Evolutionary conservation across 2,329 filamentous ascomycete genomes (phyloP).

Genomic region (Hymenotorrendiella dingleyae): DNA sequence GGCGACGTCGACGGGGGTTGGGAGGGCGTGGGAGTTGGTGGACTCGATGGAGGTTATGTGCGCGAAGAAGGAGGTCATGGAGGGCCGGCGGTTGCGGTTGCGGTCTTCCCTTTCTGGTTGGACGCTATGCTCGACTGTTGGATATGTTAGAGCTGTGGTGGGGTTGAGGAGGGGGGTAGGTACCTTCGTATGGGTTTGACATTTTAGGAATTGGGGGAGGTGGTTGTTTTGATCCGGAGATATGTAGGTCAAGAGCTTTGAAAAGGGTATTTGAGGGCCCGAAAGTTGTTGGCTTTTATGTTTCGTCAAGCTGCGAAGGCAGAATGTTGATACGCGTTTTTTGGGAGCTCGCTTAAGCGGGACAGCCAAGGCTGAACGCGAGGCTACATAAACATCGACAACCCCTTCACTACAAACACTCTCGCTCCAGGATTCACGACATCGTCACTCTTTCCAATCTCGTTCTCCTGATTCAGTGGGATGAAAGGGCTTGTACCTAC

Average conservation of each 20-base stretch:
- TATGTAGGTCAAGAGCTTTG: not conserved
- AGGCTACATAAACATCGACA: not conserved
- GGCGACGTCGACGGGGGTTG: slow-evolving; percentile 53
- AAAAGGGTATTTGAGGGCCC: not conserved
- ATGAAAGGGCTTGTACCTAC: no score
- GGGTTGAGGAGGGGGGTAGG: slow-evolving; percentile 6
- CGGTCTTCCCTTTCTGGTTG: slow-evolving; percentile 29
- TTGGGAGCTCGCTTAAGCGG: not conserved
- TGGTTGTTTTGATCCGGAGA: no score
- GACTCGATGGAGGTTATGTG: slow-evolving; percentile 40
- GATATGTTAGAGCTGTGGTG: slow-evolving; percentile 10
- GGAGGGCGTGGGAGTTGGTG: slow-evolving; percentile 51
- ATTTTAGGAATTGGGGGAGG: slow-evolving; percentile 15
- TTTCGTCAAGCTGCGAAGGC: no score
- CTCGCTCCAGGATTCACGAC: no score
- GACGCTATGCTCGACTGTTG: slow-evolving; percentile 58
- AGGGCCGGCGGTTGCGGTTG: slow-evolving; percentile 42
- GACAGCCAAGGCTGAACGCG: not conserved
- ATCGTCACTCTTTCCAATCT: no score
- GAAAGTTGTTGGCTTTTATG: no score
- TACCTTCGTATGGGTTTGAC: slow-evolving; percentile 56
- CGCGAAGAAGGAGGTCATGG: slow-evolving; percentile 60
- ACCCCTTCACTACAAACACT: no score
- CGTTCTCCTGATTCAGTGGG: no score
- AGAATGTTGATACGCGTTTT: not conserved